Percentiles rank a stretch among this genome's conserved stretches.
Evolutionary conservation across 2,329 filamentous ascomycete species (phyloP).

Genomic region (Fonsecaea erecta): DNA sequence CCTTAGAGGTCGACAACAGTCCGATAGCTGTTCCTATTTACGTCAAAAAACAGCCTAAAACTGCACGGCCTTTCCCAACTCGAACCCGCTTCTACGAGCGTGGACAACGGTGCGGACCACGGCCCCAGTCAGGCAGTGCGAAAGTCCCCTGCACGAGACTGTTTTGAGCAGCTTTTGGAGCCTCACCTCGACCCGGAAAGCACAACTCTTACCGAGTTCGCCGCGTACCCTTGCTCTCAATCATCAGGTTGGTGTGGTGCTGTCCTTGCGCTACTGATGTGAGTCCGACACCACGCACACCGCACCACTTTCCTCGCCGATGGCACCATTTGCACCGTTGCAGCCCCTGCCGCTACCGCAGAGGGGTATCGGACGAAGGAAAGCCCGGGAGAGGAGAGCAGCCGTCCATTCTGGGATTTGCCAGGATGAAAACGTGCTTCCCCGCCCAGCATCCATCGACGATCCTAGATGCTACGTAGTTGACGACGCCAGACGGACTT

Average conservation of each 20-base stretch:
- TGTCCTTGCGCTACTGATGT: slow-evolving; percentile 9
- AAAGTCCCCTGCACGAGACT: neutral
- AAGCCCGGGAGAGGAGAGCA: neutral
- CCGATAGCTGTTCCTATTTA: neutral
- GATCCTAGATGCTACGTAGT: neutral
- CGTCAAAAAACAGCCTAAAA: neutral
- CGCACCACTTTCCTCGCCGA: neutral
- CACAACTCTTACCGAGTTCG: slow-evolving; percentile 7
- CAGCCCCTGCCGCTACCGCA: neutral
- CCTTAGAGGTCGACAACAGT: neutral
- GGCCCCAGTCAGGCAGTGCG: neutral
- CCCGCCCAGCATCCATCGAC: neutral
- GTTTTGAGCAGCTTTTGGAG: neutral
- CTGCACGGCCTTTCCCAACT: neutral
- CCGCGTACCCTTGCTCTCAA: neutral
- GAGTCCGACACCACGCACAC: neutral
- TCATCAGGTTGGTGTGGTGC: slow-evolving; percentile 8
- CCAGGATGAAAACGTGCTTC: neutral
- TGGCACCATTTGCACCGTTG: slow-evolving; percentile 5
- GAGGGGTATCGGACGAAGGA: neutral
- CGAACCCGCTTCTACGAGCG: neutral
- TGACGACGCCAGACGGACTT: neutral
- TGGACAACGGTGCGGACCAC: neutral
- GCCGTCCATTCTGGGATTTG: neutral
- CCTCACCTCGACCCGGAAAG: neutral